Base-by-base conservation (phyloP, 148 eudicot genomes). In the Pharnaceum exiguum region DNA sequence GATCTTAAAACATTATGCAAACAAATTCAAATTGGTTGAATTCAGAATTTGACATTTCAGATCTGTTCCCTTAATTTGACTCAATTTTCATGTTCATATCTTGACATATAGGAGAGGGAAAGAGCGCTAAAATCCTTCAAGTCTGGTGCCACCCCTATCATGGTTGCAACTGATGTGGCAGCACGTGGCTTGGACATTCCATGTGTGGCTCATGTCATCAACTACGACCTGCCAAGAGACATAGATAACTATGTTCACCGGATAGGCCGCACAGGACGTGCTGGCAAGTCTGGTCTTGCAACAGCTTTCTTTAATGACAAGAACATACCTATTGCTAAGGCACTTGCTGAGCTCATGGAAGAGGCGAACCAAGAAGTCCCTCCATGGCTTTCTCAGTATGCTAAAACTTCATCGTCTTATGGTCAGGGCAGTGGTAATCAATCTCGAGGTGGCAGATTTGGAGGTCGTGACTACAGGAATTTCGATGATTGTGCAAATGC, bases 161-260 rank as follows among this genome's bases (percentile, higher is more conserved):
- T 86, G 67, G 94, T 86, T 0, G 94, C 94, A 3, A 86, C 94
- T n/a, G 93, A 85, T 68, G 87, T 85, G 7, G 93, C 93, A 17
- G 79, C 93, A 13, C 68, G 93, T 49, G 93, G 90, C 1, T 62
- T 85, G 44, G 93, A 85, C 59, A 78, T 85, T 36, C 93, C 93
- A 22, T 59, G 68, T 39, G 93, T 85, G 33, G 82, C 87, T 42
- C 93, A 85, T 12, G 93, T 85, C 57, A 66, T 85, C 67, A 85
- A 85, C 74, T 85, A 62, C 26, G 93, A 85, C 63, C 46, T 85
- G 70, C 93, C 93, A 12, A 76, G 67, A 46, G 84, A 77, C 64
- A 82, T 85, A 1, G 87, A 79, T 9, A 72, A 79, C 68, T 85
- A 85, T 42, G 93, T 85, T 42, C 93, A 85, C 60, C 61, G 93